These are phyloP conservation scores for Barbarea vulgaris DNA, from an alignment of 345 rosid species.

Conservation along the genomic window DNA sequence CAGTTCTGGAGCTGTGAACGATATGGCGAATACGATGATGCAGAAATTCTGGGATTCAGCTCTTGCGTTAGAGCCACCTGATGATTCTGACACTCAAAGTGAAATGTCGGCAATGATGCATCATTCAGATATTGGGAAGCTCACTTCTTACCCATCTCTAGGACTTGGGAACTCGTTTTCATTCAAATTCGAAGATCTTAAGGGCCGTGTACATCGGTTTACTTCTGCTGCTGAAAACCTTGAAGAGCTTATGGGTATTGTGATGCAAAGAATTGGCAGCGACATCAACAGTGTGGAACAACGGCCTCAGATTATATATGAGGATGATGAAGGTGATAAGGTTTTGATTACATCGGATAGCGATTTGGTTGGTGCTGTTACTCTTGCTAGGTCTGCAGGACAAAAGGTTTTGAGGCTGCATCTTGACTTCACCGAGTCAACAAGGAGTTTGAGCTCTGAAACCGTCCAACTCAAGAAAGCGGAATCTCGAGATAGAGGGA, in stretches of 20 bases:
- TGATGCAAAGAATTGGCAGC: slow-evolving; percentile 71
- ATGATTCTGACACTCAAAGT: slow-evolving; percentile 89
- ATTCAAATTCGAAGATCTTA: slow-evolving; percentile 81
- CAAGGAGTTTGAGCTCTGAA: slow-evolving; percentile 34
- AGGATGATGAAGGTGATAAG: slow-evolving; percentile 95
- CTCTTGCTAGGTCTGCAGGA: slow-evolving; percentile 66
- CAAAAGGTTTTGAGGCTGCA: slow-evolving; percentile 86
- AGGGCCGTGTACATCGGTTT: slow-evolving; percentile 89
- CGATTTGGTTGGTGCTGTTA: slow-evolving; percentile 75
- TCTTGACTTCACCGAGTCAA: slow-evolving; percentile 57
- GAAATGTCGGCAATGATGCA: slow-evolving; percentile 80
- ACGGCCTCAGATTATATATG: slow-evolving; percentile 79
- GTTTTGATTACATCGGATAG: slow-evolving; percentile 69
- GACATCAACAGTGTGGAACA: slow-evolving; percentile 43
- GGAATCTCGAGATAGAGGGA: slow-evolving; percentile 24
- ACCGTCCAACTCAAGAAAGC: slow-evolving; percentile 14
- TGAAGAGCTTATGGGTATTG: slow-evolving; percentile 66
- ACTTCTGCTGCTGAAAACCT: slow-evolving; percentile 71
- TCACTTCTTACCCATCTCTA: slow-evolving; percentile 62
- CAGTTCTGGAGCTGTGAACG: slow-evolving; percentile 87
- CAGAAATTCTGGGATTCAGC: slow-evolving; percentile 99
- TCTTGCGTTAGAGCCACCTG: slow-evolving; percentile 86
- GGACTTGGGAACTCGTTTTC: slow-evolving; percentile 83
- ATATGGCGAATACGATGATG: slow-evolving; percentile 93
- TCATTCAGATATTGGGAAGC: slow-evolving; percentile 67